Percentiles rank a stretch among this genome's conserved stretches.
Conservation (phyloP, 768 basidiomycete genomes). For the Mycena crocata region DNA sequence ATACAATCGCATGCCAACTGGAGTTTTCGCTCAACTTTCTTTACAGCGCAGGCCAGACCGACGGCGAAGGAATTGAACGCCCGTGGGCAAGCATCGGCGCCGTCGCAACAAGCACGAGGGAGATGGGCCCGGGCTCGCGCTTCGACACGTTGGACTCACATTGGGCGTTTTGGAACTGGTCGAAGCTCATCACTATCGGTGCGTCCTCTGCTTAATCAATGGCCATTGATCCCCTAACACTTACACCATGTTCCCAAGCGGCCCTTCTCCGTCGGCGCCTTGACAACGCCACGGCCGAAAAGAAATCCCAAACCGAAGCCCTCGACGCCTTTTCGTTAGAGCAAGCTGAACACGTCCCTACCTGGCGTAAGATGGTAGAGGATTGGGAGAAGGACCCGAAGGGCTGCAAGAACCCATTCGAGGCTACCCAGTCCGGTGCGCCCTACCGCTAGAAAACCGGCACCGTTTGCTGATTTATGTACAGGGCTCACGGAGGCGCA, state of each 20-base stretch:
- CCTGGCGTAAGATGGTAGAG: conserved; percentile 23
- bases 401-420: background rate
- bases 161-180: conserved; percentile 50
- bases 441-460: too few species aligned
- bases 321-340: background rate
- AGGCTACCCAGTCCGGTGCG: too few species aligned
- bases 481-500: conserved; percentile 29
- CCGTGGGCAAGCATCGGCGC: conserved; percentile 45
- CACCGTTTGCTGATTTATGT: too few species aligned
- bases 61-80: conserved; percentile 50
- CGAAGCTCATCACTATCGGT: conserved; percentile 27
- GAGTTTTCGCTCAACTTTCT: conserved; percentile 42
- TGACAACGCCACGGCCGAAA: background rate
- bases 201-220: too few species aligned
- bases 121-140: conserved; percentile 45
- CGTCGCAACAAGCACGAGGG: conserved; percentile 38
- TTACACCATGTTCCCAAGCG: background rate
- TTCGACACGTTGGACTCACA: conserved; percentile 50
- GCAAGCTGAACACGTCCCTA: background rate
- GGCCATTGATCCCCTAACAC: too few species aligned
- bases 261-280: background rate
- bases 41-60: conserved; percentile 32
- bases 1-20: conserved; percentile 22
- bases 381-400: conserved; percentile 8
- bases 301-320: background rate